Base-by-base conservation (phyloP, 192 early-diverging fungal genomes). In the Coemansia sp. region DNA sequence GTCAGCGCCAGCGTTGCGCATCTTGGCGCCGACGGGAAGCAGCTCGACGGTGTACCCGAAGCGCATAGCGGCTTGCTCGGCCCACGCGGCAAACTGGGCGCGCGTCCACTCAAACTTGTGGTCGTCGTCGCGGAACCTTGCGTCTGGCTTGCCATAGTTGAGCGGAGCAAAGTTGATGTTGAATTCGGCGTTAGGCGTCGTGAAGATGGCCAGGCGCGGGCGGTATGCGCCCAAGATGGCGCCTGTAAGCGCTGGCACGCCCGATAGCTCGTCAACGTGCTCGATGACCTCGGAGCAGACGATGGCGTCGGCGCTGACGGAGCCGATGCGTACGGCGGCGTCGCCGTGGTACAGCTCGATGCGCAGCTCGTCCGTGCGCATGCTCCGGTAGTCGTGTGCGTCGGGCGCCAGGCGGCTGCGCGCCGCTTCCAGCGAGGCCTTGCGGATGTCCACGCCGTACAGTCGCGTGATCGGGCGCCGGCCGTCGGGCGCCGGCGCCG, bases 41-140 rank as follows among this genome's bases (percentile, higher is more conserved):
- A 83, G 34, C 68, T 67, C 69, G 23, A 89, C 86, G 16, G 49
- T 41, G 71, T 97, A 97, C 2, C 86, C 87, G 61, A 89, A 93
- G 35, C 83, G 36, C 5, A 46, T 14, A 1, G 92, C 92, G 0
- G 81, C 85, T 1, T 34, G 11, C 2, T 60, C 49, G 15, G 88
- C 91, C 94, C 95, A 98, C 0, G 65, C 38, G 63, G 90, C 62
- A 75, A 98, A 98, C 71, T 95, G 88, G 21, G 67, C 69, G 11
- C 94, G 85, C n/a, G 94, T 95, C 96, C 96, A 98, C 81, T 98
- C 96, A 76, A 96, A 98, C 57, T 89, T 89, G 78, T 98, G 96
- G 76, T 98, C 96, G 41, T 84, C 85, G 69, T 96, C 87, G 36
- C 96, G 85, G 53, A 94, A 87, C 15, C 52, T 69, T 6, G 87